Conservation (phyloP, 371 early-diverging fungal genomes). For the Mortierella sp. region DNA sequence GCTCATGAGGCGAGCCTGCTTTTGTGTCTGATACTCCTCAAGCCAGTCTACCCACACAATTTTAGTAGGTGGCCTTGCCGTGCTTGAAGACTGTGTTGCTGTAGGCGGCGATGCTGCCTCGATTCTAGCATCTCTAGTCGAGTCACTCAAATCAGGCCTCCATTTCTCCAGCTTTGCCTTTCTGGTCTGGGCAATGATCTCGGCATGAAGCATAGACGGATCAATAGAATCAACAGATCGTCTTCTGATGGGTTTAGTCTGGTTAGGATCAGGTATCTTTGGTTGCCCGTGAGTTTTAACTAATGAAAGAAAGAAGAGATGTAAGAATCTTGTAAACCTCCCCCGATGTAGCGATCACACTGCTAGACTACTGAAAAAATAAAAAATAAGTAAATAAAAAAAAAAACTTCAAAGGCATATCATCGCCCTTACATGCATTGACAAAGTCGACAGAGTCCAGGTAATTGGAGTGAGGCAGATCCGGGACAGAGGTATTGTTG, state of each 20-base stretch:
- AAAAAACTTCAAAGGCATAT: background rate
- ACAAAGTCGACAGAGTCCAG: constrained; percentile 57
- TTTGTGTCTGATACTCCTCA: constrained; percentile 60
- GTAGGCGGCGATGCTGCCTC: constrained; percentile 5
- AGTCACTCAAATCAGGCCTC: constrained; percentile 40
- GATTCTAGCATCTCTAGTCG: constrained; percentile 5
- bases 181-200: constrained; percentile 55
- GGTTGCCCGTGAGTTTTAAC: constrained; percentile 47
- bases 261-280: constrained; percentile 50
- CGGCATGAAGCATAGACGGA: constrained; percentile 56
- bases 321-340: background rate
- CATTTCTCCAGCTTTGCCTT: constrained; percentile 54
- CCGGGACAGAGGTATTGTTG: constrained; percentile 46
- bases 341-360: too few relatives aligned
- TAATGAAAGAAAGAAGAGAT: background rate
- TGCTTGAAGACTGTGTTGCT: background rate
- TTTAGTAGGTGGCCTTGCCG: constrained; percentile 12
- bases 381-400: too few relatives aligned
- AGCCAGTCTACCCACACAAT: constrained; percentile 67
- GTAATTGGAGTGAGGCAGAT: constrained; percentile 50
- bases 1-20: constrained; percentile 26
- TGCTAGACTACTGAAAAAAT: too few relatives aligned
- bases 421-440: constrained; percentile 47
- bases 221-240: constrained; percentile 55
- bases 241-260: constrained; percentile 49